Percentiles rank a stretch among this genome's conserved stretches.
phyloP scores from a whole-genome alignment of 148 eudicot genomes.

The Nepenthes gracilis region DNA sequence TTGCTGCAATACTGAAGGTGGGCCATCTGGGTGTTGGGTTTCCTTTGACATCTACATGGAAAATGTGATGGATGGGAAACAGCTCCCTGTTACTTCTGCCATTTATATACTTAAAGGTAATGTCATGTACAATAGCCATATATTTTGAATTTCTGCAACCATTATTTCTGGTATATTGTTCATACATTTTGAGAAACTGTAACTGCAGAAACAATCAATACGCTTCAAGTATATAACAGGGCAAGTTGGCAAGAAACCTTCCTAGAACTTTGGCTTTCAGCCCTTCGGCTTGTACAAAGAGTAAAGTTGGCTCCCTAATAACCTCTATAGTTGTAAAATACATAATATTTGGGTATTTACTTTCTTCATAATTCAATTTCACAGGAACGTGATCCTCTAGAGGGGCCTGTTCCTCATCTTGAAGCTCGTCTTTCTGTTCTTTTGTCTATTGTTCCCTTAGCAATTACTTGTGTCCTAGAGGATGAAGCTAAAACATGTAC shows the following conservation, averaged over 20 bases:
- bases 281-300: constrained; percentile 23
- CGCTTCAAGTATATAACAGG: constrained; percentile 15
- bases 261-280: constrained; percentile 22
- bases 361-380: constrained; percentile 1
- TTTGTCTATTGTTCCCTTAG: constrained; percentile 22
- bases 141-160: no score
- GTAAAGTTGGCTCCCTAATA: constrained; percentile 6
- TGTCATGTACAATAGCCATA: no score
- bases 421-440: constrained; percentile 20
- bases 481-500: constrained; percentile 2
- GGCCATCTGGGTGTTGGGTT: no score
- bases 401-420: constrained; percentile 25
- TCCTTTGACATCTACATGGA: no score
- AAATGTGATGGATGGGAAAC: no score
- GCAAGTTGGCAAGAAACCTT: constrained; percentile 32
- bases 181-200: no score
- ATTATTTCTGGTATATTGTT: no score
- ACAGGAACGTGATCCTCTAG: constrained; percentile 25
- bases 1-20: no score
- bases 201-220: no score
- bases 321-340: not conserved
- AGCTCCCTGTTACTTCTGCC: no score
- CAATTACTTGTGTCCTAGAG: constrained; percentile 18
- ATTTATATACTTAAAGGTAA: no score
- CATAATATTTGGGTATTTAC: constrained; percentile 3